phyloP scores from a whole-genome alignment of 1,284 basidiomycete species.

The Pseudomicrostroma phylloplanum region DNA sequence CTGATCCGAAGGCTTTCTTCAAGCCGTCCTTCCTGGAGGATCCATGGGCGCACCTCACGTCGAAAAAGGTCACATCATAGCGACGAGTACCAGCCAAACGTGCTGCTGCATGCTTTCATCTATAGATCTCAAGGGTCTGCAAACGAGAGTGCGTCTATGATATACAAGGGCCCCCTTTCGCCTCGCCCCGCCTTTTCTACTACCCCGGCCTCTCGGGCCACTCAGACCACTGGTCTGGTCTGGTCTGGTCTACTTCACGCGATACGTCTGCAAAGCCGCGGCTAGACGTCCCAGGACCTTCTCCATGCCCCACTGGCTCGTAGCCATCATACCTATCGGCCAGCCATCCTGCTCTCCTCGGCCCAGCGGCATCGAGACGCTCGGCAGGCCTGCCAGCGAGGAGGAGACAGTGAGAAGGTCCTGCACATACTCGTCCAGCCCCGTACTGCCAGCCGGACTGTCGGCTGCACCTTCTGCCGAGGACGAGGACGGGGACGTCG shows the following conservation, averaged over 20 bases:
- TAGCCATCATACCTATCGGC: conserved; percentile 78
- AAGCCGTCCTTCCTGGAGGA: background rate
- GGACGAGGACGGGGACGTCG: conserved; percentile 1
- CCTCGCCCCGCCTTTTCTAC: too few relatives aligned
- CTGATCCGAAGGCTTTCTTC: background rate
- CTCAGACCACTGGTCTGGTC: too few relatives aligned
- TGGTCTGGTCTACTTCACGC: too few relatives aligned
- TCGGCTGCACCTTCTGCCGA: background rate
- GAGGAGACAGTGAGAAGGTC: conserved; percentile 89
- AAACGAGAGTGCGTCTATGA: too few relatives aligned
- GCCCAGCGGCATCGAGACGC: conserved; percentile 66
- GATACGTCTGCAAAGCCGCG: background rate
- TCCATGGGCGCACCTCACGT: conserved; percentile 3
- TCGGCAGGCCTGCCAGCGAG: conserved; percentile 79
- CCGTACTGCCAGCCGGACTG: background rate
- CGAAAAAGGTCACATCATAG: too few relatives aligned
- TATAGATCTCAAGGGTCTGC: too few relatives aligned
- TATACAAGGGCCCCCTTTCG: too few relatives aligned
- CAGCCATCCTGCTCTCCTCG: conserved; percentile 53
- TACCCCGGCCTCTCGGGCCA: too few relatives aligned
- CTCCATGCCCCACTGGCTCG: conserved; percentile 86
- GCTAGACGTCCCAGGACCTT: conserved; percentile 53
- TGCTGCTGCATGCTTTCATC: too few relatives aligned
- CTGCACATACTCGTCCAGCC: conserved; percentile 63
- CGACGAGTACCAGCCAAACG: too few relatives aligned